phyloP scores from a whole-genome alignment of 2,329 filamentous ascomycete genomes.

The Claviceps africana region DNA sequence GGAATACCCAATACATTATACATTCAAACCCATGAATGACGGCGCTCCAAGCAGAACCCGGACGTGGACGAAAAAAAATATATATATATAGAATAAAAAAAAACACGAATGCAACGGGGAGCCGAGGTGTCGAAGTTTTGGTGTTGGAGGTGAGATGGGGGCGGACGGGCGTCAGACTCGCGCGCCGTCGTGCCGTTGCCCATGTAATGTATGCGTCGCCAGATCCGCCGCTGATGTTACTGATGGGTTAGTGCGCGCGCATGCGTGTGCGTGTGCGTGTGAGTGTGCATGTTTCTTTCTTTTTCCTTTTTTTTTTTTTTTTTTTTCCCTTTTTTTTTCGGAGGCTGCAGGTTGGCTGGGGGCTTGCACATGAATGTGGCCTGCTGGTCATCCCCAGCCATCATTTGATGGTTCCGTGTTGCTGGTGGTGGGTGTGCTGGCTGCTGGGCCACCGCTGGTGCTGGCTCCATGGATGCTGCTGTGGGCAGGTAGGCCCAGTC shows the following conservation, averaged over 20 bases:
- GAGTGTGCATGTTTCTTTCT: background rate
- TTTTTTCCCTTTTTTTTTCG: background rate
- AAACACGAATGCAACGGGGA: too few relatives aligned
- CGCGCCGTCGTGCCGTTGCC: background rate
- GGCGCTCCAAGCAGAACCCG: too few relatives aligned
- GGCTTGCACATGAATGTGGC: background rate
- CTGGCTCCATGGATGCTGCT: too few relatives aligned
- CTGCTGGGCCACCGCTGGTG: too few relatives aligned
- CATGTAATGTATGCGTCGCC: background rate
- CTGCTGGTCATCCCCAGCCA: too few relatives aligned
- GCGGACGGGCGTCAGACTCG: background rate
- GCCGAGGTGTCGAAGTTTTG: too few relatives aligned
- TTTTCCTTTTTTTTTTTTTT: background rate
- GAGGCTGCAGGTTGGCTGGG: background rate
- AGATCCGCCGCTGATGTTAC: background rate
- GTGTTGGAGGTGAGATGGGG: background rate
- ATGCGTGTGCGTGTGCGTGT: background rate
- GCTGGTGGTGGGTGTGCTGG: background rate
- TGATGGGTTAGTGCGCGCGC: background rate
- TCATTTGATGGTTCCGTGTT: too few relatives aligned
- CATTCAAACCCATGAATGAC: too few relatives aligned
- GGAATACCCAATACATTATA: too few relatives aligned
- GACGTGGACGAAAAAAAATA: too few relatives aligned
- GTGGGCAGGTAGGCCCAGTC: too few relatives aligned
- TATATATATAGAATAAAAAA: too few relatives aligned